Evolutionary conservation across 768 basidiomycete species (phyloP), one percentile per base, ranked within the genome.

Genomic region (Kwoniella pini): DNA sequence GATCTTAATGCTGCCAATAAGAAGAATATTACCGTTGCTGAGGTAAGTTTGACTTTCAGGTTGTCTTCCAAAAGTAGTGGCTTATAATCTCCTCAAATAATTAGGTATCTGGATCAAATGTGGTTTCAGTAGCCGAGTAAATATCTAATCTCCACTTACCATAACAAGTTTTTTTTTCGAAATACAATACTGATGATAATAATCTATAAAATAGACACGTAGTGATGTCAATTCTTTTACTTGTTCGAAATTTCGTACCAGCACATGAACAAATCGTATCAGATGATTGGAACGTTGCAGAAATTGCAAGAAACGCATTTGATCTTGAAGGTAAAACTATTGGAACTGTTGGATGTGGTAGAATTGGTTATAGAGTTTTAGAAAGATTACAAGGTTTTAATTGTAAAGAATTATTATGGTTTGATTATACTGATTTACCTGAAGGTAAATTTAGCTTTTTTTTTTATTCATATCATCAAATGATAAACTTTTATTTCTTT

Each of bases 241-340:
- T 94, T 57, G 91, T 95, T 74, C 85, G 91, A 75, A 95, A 95
- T 85, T 92, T 88, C 69, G 82, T 87, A 15, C 75, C 77, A 13
- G 68, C 72, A 9, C 91, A 93, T 77, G 89, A 93, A 83, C 65
- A 80, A 40, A 88, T 91, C 65, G 85, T 89, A 67, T 82, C 83
- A 31, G 89, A 90, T 44, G 88, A 90, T 70, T 95, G 93, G 92
- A 82, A 88, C 77, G 91, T 92, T 49, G 89, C 90, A 17, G 83
- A 88, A 1, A 79, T 91, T 64, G 90, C 90, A 2, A 85, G 90
- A 65, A 86, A 88, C 70, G 87, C 91, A 12, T 95, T 83, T 73
- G 93, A 95, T 78, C 81, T 96, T 62, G 93, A 95, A 80, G 85
- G 84, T 76, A 96, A 95, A 81, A 88, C 91, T 54, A 86, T 94